Base-by-base conservation (phyloP, 352 stramenopile genomes). In the Elongisporangium anandrum region DNA sequence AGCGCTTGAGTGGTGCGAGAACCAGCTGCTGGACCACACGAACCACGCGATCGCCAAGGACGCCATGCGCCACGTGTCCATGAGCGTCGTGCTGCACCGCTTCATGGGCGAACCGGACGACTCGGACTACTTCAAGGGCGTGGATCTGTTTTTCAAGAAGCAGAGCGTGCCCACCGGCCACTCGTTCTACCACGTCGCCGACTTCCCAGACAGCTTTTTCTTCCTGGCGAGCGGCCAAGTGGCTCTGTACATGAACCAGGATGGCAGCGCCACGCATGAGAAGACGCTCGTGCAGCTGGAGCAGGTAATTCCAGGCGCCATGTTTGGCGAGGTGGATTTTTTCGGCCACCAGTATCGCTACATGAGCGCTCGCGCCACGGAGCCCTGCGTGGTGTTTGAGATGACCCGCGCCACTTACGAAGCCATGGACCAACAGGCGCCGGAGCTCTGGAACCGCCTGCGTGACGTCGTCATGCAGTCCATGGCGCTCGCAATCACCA, bases 281-380 rank as follows among this genome's bases (percentile, higher is more conserved):
- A 85, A 84, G 57, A 53, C 71, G 16, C 53, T 92, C 24, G 73
- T 75, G 41, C 55, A 87, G 55, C 54, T 93, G 9, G 81, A 92
- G 61, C 79, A 81, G 26, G 83, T 92, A 47, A 77, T 90, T 17
- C 79, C 84, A 0, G 84, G 81, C 9, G 83, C 82, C 29, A 90
- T 94, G 77, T 95, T 95, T 64, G 86, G 86, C 21, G 86, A 95
- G 57, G 84, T 92, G 3, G 86, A 95, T 56, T 95, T 95, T 57
- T 93, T 95, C 52, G 77, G 82, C 29, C 64, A 67, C 19, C 86
- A 95, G 59, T 76, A 73, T 21, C 77, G 85, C 39, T 77, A 82
- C 61, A 86, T 92, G 76, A 75, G 66, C 39, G 85, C 78, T 8
- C 69, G 56, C 0, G 73, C 85, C 0, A 60, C 78, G 23, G 69